A percentile compares a stretch with the other conserved stretches of the same genome.
Evolutionary conservation across 176 grass and related monocot genomes (phyloP).

Genomic region (Elaeis guineensis): DNA sequence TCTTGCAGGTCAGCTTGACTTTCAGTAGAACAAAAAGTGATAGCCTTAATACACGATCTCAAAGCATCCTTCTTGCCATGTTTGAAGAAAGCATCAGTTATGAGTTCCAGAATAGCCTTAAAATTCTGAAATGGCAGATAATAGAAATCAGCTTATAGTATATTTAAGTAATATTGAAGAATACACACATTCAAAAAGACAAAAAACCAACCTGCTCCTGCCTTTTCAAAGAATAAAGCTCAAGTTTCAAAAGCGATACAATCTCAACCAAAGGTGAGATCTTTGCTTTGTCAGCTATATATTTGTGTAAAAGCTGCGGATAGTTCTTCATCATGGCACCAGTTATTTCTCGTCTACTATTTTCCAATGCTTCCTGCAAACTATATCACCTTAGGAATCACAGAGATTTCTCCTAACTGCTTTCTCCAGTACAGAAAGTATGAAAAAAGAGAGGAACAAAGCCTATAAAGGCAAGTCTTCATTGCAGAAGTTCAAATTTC

Average conservation of each 20-base stretch:
- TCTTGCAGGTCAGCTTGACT: constrained; percentile 85
- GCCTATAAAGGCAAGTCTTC: too few species aligned
- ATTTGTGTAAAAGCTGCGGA: constrained; percentile 83
- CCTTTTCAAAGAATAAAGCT: constrained; percentile 85
- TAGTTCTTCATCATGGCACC: constrained; percentile 69
- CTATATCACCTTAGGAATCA: constrained; percentile 10
- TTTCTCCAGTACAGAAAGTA: too few species aligned
- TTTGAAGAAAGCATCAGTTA: constrained; percentile 92
- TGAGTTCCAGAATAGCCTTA: constrained; percentile 70
- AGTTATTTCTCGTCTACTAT: constrained; percentile 79
- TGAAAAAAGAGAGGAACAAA: too few species aligned
- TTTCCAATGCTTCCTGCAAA: constrained; percentile 81
- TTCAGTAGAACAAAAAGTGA: constrained; percentile 71
- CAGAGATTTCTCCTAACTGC: too few species aligned
- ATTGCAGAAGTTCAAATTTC: too few species aligned
- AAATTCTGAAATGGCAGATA: constrained; percentile 57
- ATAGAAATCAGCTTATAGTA: constrained; percentile 6
- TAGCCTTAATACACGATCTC: constrained; percentile 86
- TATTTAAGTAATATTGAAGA: constrained; percentile 1
- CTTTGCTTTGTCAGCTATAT: constrained; percentile 88
- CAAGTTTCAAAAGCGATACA: constrained; percentile 81
- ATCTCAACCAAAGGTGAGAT: constrained; percentile 83
- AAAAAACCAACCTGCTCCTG: constrained; percentile 68
- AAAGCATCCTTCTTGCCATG: constrained; percentile 89
- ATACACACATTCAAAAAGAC: background rate